phyloP scores from a whole-genome alignment of 345 rosid genomes.

The Physaria fendleri region DNA sequence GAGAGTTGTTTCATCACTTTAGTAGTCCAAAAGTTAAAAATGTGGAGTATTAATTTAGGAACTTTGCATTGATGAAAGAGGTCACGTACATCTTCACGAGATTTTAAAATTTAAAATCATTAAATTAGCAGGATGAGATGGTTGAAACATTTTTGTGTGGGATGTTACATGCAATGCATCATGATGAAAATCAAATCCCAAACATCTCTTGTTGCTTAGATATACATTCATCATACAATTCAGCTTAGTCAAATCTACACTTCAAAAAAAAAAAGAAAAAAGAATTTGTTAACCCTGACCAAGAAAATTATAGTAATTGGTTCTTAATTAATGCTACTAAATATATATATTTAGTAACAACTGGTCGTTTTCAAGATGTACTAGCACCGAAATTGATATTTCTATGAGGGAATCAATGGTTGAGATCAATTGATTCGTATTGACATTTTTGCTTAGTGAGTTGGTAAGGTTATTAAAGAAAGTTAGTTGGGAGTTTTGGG shows the following conservation, averaged over 20 bases:
- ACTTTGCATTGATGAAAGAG: neutral
- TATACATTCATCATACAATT: neutral
- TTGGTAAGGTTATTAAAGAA: slow-evolving; percentile 12
- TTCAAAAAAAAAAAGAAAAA: too few relatives aligned
- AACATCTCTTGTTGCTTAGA: too few relatives aligned
- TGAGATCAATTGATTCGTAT: neutral
- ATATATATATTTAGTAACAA: neutral
- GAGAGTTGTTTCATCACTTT: neutral
- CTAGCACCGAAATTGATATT: slow-evolving; percentile 8
- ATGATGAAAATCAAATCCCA: too few relatives aligned
- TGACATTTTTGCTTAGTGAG: neutral
- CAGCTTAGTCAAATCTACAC: neutral
- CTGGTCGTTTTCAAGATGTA: neutral
- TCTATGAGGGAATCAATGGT: slow-evolving; percentile 6
- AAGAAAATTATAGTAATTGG: neutral
- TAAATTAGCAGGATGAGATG: neutral
- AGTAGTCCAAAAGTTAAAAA: neutral
- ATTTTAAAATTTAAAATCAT: neutral
- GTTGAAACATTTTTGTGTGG: neutral
- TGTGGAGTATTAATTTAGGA: neutral
- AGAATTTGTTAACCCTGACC: neutral
- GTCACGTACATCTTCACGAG: neutral
- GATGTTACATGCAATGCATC: neutral
- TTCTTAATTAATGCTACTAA: neutral
- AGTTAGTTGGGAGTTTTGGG: slow-evolving; percentile 23